A percentile compares a stretch with the other conserved stretches of the same genome.
These are phyloP conservation scores for Inga oerstediana DNA, from an alignment of 306 rosid genomes.

Conservation along the genomic window DNA sequence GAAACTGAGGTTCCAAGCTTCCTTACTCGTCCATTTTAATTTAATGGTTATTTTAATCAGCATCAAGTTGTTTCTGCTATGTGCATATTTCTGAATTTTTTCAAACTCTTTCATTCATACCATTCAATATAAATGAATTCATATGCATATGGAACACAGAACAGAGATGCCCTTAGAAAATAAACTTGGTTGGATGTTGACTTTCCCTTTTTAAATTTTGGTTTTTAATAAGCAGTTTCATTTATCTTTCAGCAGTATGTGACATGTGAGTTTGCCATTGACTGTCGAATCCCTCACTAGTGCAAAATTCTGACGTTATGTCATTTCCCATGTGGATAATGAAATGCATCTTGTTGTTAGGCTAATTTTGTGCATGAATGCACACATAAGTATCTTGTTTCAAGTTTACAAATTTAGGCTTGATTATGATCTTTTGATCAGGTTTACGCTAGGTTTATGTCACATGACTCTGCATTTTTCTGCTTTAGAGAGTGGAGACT, in stretches of 20 bases:
- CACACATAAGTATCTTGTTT: slow-evolving; percentile 1
- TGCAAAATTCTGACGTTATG: neutral
- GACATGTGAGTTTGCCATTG: neutral
- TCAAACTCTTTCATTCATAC: neutral
- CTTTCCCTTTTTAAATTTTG: neutral
- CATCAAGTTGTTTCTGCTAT: neutral
- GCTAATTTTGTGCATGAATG: neutral
- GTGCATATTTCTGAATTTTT: neutral
- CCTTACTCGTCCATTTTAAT: neutral
- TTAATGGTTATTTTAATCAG: neutral
- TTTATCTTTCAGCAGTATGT: neutral
- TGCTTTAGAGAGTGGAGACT: slow-evolving; percentile 16
- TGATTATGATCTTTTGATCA: neutral
- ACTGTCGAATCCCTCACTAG: neutral
- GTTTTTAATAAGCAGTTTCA: neutral
- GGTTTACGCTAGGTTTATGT: neutral
- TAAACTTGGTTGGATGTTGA: neutral
- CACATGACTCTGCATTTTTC: slow-evolving; percentile 13
- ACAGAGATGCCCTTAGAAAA: slow-evolving; percentile 7
- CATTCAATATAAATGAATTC: neutral
- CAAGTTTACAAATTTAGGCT: slow-evolving; percentile 12
- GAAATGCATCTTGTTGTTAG: slow-evolving; percentile 4
- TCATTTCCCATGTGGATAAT: neutral
- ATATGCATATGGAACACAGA: slow-evolving; percentile 1
- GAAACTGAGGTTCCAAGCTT: neutral